Conservation (phyloP, 768 basidiomycete species). For the Candolleomyces aberdarensis region DNA sequence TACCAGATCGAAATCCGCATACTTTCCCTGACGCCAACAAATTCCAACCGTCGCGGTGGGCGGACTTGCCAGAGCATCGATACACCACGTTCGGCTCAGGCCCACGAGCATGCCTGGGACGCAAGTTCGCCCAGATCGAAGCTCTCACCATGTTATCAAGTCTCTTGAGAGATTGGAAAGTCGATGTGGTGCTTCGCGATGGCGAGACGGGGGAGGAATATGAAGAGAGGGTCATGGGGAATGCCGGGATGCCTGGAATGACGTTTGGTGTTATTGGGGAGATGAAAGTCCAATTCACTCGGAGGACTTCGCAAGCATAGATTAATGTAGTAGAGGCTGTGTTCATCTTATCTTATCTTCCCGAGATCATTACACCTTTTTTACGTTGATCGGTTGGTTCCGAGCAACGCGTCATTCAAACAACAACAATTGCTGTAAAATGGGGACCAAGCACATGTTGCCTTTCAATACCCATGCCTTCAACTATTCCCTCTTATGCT, state of each 20-base stretch:
- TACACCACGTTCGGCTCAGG: constrained; percentile 10
- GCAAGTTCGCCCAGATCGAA: constrained; percentile 11
- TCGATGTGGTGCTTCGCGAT: neutral
- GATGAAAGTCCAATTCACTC: neutral
- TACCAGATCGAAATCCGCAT: constrained; percentile 10
- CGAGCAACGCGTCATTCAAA: too few relatives aligned
- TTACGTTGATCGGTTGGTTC: too few relatives aligned
- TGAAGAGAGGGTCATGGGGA: constrained; percentile 6
- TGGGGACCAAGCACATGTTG: too few relatives aligned
- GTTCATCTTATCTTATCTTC: too few relatives aligned
- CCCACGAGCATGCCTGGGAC: constrained; percentile 9
- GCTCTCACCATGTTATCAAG: constrained; percentile 6
- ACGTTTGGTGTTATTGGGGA: constrained; percentile 7
- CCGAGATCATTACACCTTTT: too few relatives aligned
- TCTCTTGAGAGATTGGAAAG: constrained; percentile 12
- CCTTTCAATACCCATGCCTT: too few relatives aligned
- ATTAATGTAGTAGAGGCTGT: too few relatives aligned
- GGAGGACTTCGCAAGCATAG: neutral
- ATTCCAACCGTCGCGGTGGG: constrained; percentile 13
- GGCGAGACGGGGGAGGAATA: constrained; percentile 8
- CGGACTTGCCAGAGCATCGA: constrained; percentile 7
- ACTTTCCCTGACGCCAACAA: constrained; percentile 3
- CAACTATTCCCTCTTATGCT: too few relatives aligned
- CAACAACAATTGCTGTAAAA: too few relatives aligned
- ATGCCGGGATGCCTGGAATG: constrained; percentile 5